Evolutionary conservation across 2,329 filamentous ascomycete genomes (phyloP).

Genomic region (Talaromyces sp.): DNA sequence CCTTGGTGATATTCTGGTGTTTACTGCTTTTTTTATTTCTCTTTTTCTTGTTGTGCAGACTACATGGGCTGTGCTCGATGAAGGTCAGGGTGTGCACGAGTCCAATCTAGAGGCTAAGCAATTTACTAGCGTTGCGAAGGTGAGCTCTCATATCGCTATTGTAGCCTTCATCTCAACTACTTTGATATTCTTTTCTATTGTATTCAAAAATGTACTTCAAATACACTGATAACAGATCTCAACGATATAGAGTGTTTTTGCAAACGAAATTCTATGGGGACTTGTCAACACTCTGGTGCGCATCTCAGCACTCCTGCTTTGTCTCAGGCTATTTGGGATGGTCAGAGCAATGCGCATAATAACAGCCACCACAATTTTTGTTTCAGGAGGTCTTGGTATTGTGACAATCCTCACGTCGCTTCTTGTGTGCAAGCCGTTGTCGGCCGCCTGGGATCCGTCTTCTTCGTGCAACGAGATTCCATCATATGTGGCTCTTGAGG

Average conservation of each 20-base stretch:
- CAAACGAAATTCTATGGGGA: conserved; percentile 2
- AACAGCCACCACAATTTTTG: background rate
- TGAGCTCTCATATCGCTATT: background rate
- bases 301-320: background rate
- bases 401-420: background rate
- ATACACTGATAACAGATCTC: background rate
- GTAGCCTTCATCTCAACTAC: background rate
- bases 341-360: background rate
- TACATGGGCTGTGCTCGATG: conserved; percentile 5
- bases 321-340: background rate
- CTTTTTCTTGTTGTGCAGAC: background rate
- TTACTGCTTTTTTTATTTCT: background rate
- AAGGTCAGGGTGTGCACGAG: conserved; percentile 3
- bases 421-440: background rate
- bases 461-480: conserved; percentile 3
- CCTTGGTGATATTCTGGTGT: background rate
- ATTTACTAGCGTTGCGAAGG: background rate
- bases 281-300: conserved; percentile 3
- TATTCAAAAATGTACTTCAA: background rate
- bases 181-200: background rate
- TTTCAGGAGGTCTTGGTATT: background rate
- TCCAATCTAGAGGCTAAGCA: background rate
- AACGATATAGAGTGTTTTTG: background rate
- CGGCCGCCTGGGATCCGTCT: conserved; percentile 4
- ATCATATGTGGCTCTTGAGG: background rate